phyloP scores from a whole-genome alignment of 2,329 filamentous ascomycete genomes.

The Epicoccum sorghinum region DNA sequence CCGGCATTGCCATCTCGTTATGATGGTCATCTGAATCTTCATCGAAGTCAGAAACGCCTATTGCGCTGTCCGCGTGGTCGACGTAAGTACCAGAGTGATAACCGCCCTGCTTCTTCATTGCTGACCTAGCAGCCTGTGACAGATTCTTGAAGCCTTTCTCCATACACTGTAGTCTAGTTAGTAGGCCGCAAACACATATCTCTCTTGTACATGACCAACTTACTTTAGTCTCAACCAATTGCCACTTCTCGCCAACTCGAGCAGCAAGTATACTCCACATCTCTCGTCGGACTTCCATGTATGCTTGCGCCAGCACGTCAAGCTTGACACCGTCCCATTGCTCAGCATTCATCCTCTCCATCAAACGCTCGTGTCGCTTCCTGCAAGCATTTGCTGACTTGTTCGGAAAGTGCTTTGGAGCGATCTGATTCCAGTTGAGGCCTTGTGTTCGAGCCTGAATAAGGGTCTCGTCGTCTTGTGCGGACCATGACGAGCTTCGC shows the following conservation, averaged over 20 bases:
- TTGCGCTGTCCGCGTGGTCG: conserved; percentile 70
- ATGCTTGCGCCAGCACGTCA: conserved; percentile 75
- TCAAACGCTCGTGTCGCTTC: conserved; percentile 83
- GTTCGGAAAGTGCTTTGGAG: conserved; percentile 73
- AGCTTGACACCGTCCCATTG: conserved; percentile 81
- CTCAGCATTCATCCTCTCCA: conserved; percentile 74
- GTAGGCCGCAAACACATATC: neutral
- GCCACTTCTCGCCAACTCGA: conserved; percentile 62
- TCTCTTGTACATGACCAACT: neutral
- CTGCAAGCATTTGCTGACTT: conserved; percentile 85
- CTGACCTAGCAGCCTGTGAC: conserved; percentile 70
- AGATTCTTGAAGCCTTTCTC: conserved; percentile 83
- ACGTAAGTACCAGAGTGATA: conserved; percentile 48
- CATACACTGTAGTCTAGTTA: conserved; percentile 68
- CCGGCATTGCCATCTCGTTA: conserved; percentile 32
- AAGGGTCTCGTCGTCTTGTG: conserved; percentile 75
- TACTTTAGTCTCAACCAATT: conserved; percentile 82
- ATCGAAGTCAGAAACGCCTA: conserved; percentile 62
- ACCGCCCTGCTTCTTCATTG: conserved; percentile 64
- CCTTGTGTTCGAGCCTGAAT: conserved; percentile 74
- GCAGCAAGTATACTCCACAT: conserved; percentile 80
- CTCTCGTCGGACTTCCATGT: conserved; percentile 78
- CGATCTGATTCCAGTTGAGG: conserved; percentile 84
- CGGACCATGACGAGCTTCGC: conserved; percentile 66
- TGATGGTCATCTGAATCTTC: conserved; percentile 48